A percentile compares a stretch with the other conserved stretches of the same genome.
phyloP scores from a whole-genome alignment of 2,329 filamentous ascomycete species.

The Ceratocystis harringtonii region DNA sequence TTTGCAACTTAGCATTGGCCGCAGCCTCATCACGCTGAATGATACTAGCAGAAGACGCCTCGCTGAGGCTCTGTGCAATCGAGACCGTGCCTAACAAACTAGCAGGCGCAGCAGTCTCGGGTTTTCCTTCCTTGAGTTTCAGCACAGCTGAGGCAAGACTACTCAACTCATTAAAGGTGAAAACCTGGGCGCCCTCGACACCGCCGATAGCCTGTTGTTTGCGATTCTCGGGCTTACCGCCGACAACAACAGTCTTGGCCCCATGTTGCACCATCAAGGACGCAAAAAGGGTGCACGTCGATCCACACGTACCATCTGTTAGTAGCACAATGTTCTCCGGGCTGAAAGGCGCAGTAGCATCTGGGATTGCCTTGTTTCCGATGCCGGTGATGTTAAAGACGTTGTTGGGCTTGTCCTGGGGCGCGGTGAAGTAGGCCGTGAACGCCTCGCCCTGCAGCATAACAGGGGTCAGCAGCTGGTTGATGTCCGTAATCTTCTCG shows the following conservation, averaged over 20 bases:
- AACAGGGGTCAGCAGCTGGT: conserved; percentile 25
- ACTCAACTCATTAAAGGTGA: conserved; percentile 22
- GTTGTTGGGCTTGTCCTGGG: conserved; percentile 25
- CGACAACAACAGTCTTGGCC: conserved; percentile 33
- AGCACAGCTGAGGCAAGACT: conserved; percentile 22
- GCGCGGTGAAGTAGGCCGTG: conserved; percentile 31
- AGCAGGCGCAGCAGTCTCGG: background rate
- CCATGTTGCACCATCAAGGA: conserved; percentile 34
- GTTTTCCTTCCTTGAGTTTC: conserved; percentile 19
- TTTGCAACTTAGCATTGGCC: conserved; percentile 20
- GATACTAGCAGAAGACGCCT: background rate
- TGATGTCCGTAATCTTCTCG: conserved; percentile 21
- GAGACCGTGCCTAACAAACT: background rate
- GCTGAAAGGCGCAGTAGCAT: conserved; percentile 24
- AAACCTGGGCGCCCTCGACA: conserved; percentile 29
- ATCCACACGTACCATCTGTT: conserved; percentile 21
- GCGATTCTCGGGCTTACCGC: conserved; percentile 39
- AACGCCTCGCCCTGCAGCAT: conserved; percentile 33
- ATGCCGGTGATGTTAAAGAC: conserved; percentile 31
- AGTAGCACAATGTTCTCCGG: conserved; percentile 19
- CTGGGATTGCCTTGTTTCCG: conserved; percentile 27
- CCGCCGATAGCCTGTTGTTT: conserved; percentile 52
- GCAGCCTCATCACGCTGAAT: conserved; percentile 11
- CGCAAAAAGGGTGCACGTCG: conserved; percentile 19
- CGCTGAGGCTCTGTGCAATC: background rate